A percentile compares a stretch with the other conserved stretches of the same genome.
Evolutionary conservation across 208 protist genomes (phyloP).

Genomic region (Trypanosoma cruzi): DNA sequence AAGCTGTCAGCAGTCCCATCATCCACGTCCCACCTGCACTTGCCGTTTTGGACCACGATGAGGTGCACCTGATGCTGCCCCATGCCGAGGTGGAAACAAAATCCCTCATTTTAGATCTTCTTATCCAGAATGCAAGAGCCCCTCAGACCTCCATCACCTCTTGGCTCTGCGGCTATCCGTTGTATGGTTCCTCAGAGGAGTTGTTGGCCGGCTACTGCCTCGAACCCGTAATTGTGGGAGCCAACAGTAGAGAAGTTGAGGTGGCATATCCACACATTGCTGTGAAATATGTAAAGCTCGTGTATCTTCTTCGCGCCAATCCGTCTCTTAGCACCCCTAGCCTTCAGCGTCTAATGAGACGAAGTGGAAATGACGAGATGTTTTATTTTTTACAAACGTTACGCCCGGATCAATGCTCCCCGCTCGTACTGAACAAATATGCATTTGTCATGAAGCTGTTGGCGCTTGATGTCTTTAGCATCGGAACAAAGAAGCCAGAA

Average conservation of each 20-base stretch:
- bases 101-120: conserved; percentile 79
- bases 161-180: conserved; percentile 33
- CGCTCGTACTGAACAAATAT: conserved; percentile 83
- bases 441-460: conserved; percentile 87
- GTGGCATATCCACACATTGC: conserved; percentile 49
- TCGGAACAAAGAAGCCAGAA: conserved; percentile 34
- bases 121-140: conserved; percentile 62
- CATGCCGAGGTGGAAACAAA: conserved; percentile 45
- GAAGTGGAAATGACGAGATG: conserved; percentile 50
- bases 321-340: conserved; percentile 45
- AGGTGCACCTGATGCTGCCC: conserved; percentile 21
- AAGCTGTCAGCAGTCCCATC: conserved; percentile 27
- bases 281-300: conserved; percentile 83
- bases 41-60: conserved; percentile 62
- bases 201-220: conserved; percentile 38
- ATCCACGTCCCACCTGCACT: conserved; percentile 69
- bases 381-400: conserved; percentile 70
- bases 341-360: conserved; percentile 54
- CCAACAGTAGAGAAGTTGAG: conserved; percentile 47
- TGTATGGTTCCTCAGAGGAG: conserved; percentile 25
- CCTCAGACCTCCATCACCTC: conserved; percentile 30
- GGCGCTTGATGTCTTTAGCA: conserved; percentile 63
- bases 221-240: conserved; percentile 67
- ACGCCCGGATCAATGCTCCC: conserved; percentile 42
- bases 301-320: conserved; percentile 76